Base-by-base conservation (phyloP, 2,329 filamentous ascomycete species). In the Beauveria scarabaeidicola region DNA sequence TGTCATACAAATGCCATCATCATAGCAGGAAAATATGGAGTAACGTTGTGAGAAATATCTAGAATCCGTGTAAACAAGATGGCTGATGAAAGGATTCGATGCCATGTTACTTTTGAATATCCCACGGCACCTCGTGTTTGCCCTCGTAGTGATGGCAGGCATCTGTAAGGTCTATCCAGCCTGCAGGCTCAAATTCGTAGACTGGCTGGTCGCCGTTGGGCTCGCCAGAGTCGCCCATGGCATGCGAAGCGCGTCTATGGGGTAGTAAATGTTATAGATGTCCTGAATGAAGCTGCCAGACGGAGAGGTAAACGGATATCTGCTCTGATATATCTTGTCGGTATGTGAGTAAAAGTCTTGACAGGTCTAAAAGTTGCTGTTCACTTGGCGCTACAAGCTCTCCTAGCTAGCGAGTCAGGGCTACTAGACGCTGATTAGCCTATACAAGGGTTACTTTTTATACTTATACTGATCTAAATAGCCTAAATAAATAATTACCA, bases 1-100 rank as follows among this genome's bases (percentile, higher is more conserved):
- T 0, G 95, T 99, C 80, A 99, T 85, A 78, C 86, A 88, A 65
- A 99, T 82, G 59, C 91, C 93, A 61, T 92, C 82, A 70, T 97
- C 88, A 70, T 97, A 99, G 66, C 81, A 82, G 17, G 87, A 87
- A 74, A 96, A 99, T 64, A 99, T 89, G 56, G 86, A 87, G 72
- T 94, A 87, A 61, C 94, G 84, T 69, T 97, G 92, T 17, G 87
- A 81, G 84, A 90, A 99, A 74, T 99, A 99, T 71, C 91, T 95
- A 36, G 5, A 8, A 8, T 55, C 19, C n/a, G 27, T 25, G 21
- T 47, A 40, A 11, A 23, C 46, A 19, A 32, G 11, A 13, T 15
- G 0, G 5, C 2, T 21, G 6, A 29, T 7, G 29, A 3, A n/a
- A 15, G 17, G 13, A 2, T 15, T 36, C 13, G 8, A 25, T 1